These are phyloP conservation scores for Stramenopiles sp. DNA, from an alignment of 352 stramenopile genomes.

Conservation along the genomic window DNA sequence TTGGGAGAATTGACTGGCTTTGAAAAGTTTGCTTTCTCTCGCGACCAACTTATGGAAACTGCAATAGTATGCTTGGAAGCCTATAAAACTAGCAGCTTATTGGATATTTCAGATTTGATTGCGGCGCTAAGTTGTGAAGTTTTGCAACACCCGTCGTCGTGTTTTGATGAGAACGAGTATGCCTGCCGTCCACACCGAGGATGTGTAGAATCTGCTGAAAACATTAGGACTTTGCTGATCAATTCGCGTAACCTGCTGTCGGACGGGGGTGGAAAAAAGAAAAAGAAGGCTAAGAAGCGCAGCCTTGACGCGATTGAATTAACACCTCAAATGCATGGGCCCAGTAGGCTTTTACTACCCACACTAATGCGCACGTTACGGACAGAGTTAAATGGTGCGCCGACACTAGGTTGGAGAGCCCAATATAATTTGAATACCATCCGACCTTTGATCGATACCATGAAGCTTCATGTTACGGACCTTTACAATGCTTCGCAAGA, in stretches of 20 bases:
- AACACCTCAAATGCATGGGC: conserved; percentile 56
- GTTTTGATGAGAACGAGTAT: conserved; percentile 64
- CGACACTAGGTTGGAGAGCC: neutral
- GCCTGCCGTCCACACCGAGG: conserved; percentile 49
- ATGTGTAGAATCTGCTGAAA: conserved; percentile 50
- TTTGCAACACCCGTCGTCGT: conserved; percentile 34
- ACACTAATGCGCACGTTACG: neutral
- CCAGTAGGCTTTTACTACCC: conserved; percentile 25
- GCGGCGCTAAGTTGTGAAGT: conserved; percentile 56
- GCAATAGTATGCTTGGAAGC: conserved; percentile 16
- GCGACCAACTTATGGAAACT: conserved; percentile 12
- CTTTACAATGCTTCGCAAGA: neutral
- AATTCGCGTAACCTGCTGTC: conserved; percentile 54
- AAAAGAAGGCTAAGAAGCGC: conserved; percentile 25
- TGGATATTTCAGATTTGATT: conserved; percentile 35
- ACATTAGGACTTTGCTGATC: conserved; percentile 61
- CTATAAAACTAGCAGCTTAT: conserved; percentile 15
- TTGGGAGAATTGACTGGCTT: neutral
- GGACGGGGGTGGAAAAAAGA: too few species aligned
- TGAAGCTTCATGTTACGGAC: neutral
- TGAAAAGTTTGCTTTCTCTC: conserved; percentile 10
- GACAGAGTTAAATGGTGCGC: neutral
- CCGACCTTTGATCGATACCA: neutral
- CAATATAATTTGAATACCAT: neutral
- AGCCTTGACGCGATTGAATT: conserved; percentile 27